A percentile compares a stretch with the other conserved stretches of the same genome.
phyloP scores from a whole-genome alignment of 208 protist genomes.

The Histomonas meleagridis region DNA sequence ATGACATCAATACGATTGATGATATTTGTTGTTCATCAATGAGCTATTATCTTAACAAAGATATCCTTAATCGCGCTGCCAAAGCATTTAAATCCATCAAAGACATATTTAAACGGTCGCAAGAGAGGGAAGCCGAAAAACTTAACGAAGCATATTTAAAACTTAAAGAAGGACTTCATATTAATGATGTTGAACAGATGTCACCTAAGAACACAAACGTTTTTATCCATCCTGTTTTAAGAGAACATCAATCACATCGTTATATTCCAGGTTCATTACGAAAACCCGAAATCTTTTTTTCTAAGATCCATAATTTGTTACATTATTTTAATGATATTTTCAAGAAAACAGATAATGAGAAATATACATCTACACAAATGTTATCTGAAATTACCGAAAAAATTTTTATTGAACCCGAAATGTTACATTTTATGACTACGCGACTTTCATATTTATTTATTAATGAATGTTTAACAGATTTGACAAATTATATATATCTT shows the following conservation, averaged over 20 bases:
- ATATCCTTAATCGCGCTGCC: not conserved
- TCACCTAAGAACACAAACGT: not conserved
- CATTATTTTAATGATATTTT: not conserved
- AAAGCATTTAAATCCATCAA: not conserved
- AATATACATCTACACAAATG: not conserved
- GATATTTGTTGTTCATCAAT: not conserved
- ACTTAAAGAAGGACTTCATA: not conserved
- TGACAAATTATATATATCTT: not conserved
- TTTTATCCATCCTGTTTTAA: not conserved
- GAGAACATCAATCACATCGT: not conserved
- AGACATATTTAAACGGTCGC: not conserved
- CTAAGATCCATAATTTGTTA: not conserved
- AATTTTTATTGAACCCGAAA: not conserved
- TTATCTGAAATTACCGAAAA: not conserved
- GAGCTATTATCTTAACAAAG: not conserved
- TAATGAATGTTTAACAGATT: not conserved
- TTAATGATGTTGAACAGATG: not conserved
- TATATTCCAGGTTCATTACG: not conserved
- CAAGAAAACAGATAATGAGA: not conserved
- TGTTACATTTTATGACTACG: not conserved
- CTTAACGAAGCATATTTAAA: not conserved
- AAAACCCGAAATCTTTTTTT: not conserved
- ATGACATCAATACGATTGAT: not conserved
- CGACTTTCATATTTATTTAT: not conserved
- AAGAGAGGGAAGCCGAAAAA: not conserved